Base-by-base conservation (phyloP, 2,329 filamentous ascomycete species). In the Beauveria brongniartii region DNA sequence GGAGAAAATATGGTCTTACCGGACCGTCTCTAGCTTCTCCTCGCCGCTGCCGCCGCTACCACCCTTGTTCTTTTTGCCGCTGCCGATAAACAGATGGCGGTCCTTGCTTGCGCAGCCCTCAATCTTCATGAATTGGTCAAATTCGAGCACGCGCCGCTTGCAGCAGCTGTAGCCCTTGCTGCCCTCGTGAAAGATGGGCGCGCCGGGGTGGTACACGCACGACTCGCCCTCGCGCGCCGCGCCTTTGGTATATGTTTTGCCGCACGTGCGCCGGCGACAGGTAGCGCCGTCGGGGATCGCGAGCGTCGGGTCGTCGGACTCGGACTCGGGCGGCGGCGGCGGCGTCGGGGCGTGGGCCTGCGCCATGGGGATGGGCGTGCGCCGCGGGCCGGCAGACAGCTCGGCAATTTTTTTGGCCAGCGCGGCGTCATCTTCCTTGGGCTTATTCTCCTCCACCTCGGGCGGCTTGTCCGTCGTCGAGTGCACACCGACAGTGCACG, bases 131-230 rank as follows among this genome's bases (percentile, higher is more conserved):
- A 99, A 99, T 74, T 97, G 89, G 73, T 99, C 92, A 74, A 99
- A 99, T 72, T 99, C 94, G 62, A 99, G 78, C 62, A 99, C 94
- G 43, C 92, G 84, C 68, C 91, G 82, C 83, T 97, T 97, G 78
- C 94, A 99, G 80, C 94, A 99, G 63, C 87, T 92, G 82, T 94
- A 99, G 1, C 94, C 94, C 79, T 99, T 99, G 77, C 91, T 96
- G 41, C 94, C 94, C 78, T 99, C 94, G 73, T 99, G 94, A 77
- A 99, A 99, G 66, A 99, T 88, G 26, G 94, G 91, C 24, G 83
- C 85, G 5, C 94, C 94, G 0, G 94, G 92, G 75, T 99, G 94
- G 70, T 96, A 88, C 52, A 90, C 81, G 72, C 94, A 99, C 63
- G 84, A 80, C 78, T 97, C 92, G 1, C 80, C 83, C 37, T 88